A percentile compares a stretch with the other conserved stretches of the same genome.
phyloP scores from a whole-genome alignment of 2,329 filamentous ascomycete species.

The Ilyonectria mors-panacis region DNA sequence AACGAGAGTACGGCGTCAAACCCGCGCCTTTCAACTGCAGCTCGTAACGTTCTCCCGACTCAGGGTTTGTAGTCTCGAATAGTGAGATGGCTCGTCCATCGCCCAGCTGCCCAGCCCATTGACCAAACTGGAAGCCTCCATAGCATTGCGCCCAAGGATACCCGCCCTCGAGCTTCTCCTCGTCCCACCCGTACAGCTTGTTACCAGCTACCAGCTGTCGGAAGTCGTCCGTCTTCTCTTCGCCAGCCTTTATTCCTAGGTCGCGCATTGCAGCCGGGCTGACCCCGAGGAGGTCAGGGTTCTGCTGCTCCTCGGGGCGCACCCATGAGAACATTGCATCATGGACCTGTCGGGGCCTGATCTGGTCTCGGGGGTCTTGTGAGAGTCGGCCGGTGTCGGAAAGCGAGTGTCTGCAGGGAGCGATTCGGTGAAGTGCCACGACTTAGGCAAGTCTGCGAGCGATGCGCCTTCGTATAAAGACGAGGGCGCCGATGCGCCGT shows the following conservation, averaged over 20 bases:
- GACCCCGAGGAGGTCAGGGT: constrained; percentile 85
- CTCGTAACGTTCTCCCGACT: constrained; percentile 83
- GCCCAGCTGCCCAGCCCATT: constrained; percentile 96
- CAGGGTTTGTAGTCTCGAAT: constrained; percentile 87
- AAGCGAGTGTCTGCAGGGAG: constrained; percentile 84
- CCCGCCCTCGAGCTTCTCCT: constrained; percentile 75
- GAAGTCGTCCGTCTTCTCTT: constrained; percentile 82
- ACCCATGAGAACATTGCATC: constrained; percentile 93
- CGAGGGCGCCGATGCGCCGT: constrained; percentile 40
- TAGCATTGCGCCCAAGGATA: constrained; percentile 99
- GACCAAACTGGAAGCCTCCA: constrained; percentile 84
- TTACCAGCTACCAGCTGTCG: constrained; percentile 85
- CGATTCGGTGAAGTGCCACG: constrained; percentile 75
- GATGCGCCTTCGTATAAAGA: constrained; percentile 51
- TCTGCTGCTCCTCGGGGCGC: constrained; percentile 79
- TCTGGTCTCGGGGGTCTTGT: constrained; percentile 81
- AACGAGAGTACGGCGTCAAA: constrained; percentile 93
- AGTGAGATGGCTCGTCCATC: constrained; percentile 95
- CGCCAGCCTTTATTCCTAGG: constrained; percentile 79
- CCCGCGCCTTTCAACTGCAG: constrained; percentile 96
- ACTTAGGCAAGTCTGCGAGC: constrained; percentile 72
- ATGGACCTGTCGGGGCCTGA: constrained; percentile 87
- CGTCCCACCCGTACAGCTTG: constrained; percentile 83
- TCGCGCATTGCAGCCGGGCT: constrained; percentile 85
- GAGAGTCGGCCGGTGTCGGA: constrained; percentile 85